A percentile compares a stretch with the other conserved stretches of the same genome.
These are phyloP conservation scores for Blastobotrys capitulatus DNA, from an alignment of 1,139 yeast species.

Conservation along the genomic window DNA sequence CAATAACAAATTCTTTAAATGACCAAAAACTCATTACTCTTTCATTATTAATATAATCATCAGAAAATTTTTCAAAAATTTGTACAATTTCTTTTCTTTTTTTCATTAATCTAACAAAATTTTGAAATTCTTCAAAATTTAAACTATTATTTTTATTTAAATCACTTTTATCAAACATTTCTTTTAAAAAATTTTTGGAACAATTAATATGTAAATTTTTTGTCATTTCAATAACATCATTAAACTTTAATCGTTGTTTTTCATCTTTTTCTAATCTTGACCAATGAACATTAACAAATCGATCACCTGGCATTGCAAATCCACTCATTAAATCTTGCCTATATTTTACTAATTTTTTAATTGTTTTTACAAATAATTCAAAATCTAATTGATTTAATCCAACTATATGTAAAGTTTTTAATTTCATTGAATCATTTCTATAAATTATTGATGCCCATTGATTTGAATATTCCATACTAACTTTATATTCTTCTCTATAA, in stretches of 20 bases:
- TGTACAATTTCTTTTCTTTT: constrained; percentile 45
- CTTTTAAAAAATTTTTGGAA: constrained; percentile 38
- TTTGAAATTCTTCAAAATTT: constrained; percentile 65
- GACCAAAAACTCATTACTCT: constrained; percentile 31
- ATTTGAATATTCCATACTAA: constrained; percentile 57
- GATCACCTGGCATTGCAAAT: constrained; percentile 48
- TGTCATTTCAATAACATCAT: constrained; percentile 62
- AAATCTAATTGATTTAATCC: constrained; percentile 62
- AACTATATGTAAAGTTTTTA: constrained; percentile 68
- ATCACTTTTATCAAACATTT: constrained; percentile 48
- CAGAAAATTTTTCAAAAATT: constrained; percentile 35
- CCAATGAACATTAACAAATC: constrained; percentile 55
- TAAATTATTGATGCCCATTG: constrained; percentile 82
- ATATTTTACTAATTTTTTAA: constrained; percentile 43
- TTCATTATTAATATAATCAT: constrained; percentile 9
- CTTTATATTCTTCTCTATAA: constrained; percentile 76
- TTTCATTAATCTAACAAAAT: constrained; percentile 53
- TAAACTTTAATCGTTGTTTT: constrained; percentile 49
- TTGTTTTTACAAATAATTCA: constrained; percentile 45
- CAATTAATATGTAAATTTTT: constrained; percentile 64
- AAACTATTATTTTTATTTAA: constrained; percentile 42
- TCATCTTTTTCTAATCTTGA: constrained; percentile 32
- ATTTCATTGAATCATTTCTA: constrained; percentile 42
- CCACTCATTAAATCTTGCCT: constrained; percentile 51
- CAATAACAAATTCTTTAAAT: constrained; percentile 44